Base-by-base conservation (phyloP, 305 asterid species). In the Solanum hybrid region DNA sequence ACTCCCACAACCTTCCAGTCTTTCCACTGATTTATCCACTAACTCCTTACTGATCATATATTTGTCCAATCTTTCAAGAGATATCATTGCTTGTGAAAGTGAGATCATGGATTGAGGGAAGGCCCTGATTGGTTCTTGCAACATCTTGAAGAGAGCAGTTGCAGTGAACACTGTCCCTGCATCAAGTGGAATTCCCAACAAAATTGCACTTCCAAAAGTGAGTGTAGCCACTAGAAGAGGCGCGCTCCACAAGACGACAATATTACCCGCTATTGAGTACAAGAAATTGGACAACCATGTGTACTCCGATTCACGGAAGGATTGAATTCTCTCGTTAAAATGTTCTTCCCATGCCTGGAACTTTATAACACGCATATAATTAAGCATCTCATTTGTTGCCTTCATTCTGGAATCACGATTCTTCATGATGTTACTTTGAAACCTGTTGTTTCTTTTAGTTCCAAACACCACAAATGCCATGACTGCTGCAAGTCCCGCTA, bases 311-410 rank as follows among this genome's bases (percentile, higher is more conserved):
- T 91, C 96, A 1, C 99, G 95, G 71, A 95, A 93, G 11, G 98
- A 93, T 73, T 95, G 95, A 42, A 97, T 96, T 90, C 98, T 92
- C 93, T 92, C 69, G 94, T 95, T 95, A 76, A 97, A 97, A 82
- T 95, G 96, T 37, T 97, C 99, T 78, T 97, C 99, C 99, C 99
- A 97, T 1, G 99, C 99, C 90, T 97, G 99, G 91, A 97, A 97
- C 89, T 97, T 97, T 37, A 97, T 96, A 85, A 96, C 99, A 0
- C 99, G 90, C 99, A 96, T 97, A 90, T 95, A 96, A 90, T 92
- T 97, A 20, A 97, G 97, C 99, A 96, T 97, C 92, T 97, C 99
- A 31, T 97, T 96, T 16, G 94, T 95, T 0, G 99, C 99, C 87
- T 95, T 97, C 99, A 97, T 97, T 72, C 99, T 91, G 7, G 95